Conservation (phyloP, 139 green algal species). For the Astrephomene gubernaculifera region DNA sequence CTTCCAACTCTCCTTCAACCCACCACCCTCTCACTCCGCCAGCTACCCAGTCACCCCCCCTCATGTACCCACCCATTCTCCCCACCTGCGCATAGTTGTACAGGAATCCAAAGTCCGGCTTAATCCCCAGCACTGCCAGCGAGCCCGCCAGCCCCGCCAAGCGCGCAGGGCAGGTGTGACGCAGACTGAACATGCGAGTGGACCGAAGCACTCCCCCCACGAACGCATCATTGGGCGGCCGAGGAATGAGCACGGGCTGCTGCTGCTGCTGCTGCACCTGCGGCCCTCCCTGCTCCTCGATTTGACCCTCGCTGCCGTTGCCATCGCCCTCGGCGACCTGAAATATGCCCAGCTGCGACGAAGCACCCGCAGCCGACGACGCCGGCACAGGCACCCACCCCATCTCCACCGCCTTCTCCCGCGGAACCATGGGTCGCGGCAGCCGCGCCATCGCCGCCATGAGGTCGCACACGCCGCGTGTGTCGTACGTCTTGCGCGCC, state of each 20-base stretch:
- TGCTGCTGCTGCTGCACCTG: not conserved
- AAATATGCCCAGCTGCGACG: too few relatives aligned
- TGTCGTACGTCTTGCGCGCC: slow-evolving; percentile 32
- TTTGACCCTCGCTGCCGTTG: too few relatives aligned
- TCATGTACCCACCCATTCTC: not conserved
- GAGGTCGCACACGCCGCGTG: slow-evolving; percentile 37
- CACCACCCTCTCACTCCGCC: too few relatives aligned
- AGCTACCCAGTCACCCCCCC: too few relatives aligned
- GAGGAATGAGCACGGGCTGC: not conserved
- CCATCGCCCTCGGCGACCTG: too few relatives aligned
- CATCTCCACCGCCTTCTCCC: not conserved
- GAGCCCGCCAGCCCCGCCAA: slow-evolving; percentile 21
- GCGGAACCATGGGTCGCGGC: slow-evolving; percentile 18
- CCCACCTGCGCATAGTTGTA: slow-evolving; percentile 43
- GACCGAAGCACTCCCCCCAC: slow-evolving; percentile 36
- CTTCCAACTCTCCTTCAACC: too few relatives aligned
- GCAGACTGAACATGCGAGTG: slow-evolving; percentile 16
- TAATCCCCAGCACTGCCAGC: not conserved
- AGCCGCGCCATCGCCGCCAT: slow-evolving; percentile 30
- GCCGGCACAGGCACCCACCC: not conserved
- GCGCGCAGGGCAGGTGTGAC: slow-evolving; percentile 22
- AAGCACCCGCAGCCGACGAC: too few relatives aligned
- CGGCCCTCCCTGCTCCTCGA: too few relatives aligned
- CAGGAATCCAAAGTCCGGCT: slow-evolving; percentile 46
- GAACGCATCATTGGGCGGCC: slow-evolving; percentile 27